Conservation (phyloP, 2,329 filamentous ascomycete species). For the Sporothrix protearum region DNA sequence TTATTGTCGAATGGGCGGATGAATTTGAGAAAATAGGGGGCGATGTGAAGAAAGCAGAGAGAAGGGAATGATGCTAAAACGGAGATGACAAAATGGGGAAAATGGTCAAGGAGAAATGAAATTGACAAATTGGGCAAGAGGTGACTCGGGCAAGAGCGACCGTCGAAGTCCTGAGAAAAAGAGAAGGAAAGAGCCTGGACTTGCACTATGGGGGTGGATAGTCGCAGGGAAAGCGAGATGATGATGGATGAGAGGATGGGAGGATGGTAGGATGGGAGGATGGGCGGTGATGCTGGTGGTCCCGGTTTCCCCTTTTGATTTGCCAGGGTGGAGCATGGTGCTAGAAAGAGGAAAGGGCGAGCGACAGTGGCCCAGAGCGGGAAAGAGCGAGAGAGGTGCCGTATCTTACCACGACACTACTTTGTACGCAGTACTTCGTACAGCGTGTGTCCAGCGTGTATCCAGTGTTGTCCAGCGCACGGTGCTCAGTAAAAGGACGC, state of each 20-base stretch:
- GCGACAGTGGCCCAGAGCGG: background rate
- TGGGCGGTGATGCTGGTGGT: conserved; percentile 12
- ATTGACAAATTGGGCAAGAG: background rate
- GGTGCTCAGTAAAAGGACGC: background rate
- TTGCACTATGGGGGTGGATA: background rate
- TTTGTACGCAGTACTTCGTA: too few species aligned
- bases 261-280: too few species aligned
- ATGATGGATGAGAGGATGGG: conserved; percentile 11
- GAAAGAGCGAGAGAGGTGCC: background rate
- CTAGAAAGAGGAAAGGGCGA: conserved; percentile 4
- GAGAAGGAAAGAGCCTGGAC: background rate
- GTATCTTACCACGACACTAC: background rate
- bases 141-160: background rate
- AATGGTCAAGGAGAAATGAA: conserved; percentile 28
- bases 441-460: background rate
- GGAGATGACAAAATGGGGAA: conserved; percentile 26
- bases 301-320: conserved; percentile 12
- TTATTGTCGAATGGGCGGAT: background rate
- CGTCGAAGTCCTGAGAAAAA: background rate
- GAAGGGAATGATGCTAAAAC: background rate
- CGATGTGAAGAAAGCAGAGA: background rate
- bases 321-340: background rate
- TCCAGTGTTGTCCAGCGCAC: background rate
- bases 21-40: background rate
- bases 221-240: conserved; percentile 17